A percentile compares a stretch with the other conserved stretches of the same genome.
These are phyloP conservation scores for Globisporangium megalacanthum DNA, from an alignment of 352 stramenopile species.

Conservation along the genomic window DNA sequence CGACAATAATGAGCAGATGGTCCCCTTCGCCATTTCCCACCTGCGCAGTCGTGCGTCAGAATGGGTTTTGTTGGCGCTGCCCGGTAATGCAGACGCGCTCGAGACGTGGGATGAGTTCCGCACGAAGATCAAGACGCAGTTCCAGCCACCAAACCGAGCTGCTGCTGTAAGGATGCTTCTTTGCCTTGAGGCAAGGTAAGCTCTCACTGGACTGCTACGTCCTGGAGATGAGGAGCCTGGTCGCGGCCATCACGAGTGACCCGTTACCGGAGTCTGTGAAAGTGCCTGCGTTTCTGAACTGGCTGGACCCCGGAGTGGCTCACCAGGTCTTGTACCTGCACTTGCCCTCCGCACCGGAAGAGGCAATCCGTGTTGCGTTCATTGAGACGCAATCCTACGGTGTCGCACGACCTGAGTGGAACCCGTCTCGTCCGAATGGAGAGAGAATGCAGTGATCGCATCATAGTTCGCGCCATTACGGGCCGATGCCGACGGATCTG, in stretches of 20 bases:
- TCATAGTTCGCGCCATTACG: no score
- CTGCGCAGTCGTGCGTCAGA: background rate
- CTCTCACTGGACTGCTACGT: no score
- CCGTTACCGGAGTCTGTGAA: slow-evolving; percentile 5
- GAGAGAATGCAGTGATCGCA: no score
- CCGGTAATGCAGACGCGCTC: background rate
- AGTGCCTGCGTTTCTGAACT: slow-evolving; percentile 3
- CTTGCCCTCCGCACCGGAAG: background rate
- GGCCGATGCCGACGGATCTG: no score
- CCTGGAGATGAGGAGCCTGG: no score
- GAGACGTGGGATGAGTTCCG: background rate
- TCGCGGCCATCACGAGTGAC: no score
- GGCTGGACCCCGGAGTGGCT: background rate
- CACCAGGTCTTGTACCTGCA: no score
- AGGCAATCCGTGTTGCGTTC: slow-evolving; percentile 1
- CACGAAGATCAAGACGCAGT: background rate
- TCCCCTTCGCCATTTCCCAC: background rate
- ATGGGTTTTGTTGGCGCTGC: background rate
- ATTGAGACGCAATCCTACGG: no score
- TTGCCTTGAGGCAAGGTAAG: slow-evolving; percentile 1
- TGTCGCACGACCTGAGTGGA: no score
- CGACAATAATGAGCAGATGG: background rate
- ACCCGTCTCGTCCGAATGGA: no score
- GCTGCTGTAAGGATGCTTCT: slow-evolving; percentile 2
- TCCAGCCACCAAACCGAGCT: slow-evolving; percentile 1